Percentiles rank a stretch among this genome's conserved stretches.
Conservation (phyloP, 1,284 basidiomycete species). For the Tilletiopsis washingtonensis region DNA sequence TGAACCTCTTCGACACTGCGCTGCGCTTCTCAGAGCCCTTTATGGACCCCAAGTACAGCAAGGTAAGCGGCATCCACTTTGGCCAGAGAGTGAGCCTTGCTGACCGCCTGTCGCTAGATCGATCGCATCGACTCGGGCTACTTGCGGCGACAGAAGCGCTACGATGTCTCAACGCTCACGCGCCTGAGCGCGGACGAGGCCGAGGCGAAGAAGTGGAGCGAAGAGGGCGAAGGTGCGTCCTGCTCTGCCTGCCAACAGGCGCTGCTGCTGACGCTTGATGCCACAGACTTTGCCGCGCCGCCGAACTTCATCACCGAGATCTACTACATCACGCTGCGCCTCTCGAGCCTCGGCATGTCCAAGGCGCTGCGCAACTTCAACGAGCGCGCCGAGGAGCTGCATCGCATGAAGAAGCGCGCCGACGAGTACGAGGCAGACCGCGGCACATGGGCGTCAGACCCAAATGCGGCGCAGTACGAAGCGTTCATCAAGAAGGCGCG, state of each 20-base stretch:
- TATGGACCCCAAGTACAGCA: conserved; percentile 82
- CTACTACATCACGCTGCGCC: conserved; percentile 62
- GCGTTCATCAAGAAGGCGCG: conserved; percentile 39
- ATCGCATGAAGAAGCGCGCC: conserved; percentile 59
- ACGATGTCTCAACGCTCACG: conserved; percentile 32
- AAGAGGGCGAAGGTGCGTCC: conserved; percentile 8
- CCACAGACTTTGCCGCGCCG: conserved; percentile 7
- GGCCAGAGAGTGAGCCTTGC: no score
- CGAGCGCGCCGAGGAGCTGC: conserved; percentile 61
- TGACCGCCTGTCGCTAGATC: no score
- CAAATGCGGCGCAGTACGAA: conserved; percentile 42
- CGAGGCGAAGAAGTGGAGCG: conserved; percentile 36
- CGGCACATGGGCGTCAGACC: conserved; percentile 25
- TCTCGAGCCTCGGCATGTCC: conserved; percentile 50
- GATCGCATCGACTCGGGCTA: conserved; percentile 83
- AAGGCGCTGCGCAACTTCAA: conserved; percentile 58
- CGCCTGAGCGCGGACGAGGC: conserved; percentile 42
- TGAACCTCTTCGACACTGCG: conserved; percentile 75
- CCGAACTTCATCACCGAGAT: conserved; percentile 92
- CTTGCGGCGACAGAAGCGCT: conserved; percentile 38
- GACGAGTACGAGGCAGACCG: conserved; percentile 61
- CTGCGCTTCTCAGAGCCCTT: conserved; percentile 90
- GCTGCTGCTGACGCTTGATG: neutral
- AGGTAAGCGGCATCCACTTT: no score
- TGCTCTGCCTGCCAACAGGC: neutral